Base-by-base conservation (phyloP, 495 filamentous ascomycete genomes). In the Daldinia loculata region DNA sequence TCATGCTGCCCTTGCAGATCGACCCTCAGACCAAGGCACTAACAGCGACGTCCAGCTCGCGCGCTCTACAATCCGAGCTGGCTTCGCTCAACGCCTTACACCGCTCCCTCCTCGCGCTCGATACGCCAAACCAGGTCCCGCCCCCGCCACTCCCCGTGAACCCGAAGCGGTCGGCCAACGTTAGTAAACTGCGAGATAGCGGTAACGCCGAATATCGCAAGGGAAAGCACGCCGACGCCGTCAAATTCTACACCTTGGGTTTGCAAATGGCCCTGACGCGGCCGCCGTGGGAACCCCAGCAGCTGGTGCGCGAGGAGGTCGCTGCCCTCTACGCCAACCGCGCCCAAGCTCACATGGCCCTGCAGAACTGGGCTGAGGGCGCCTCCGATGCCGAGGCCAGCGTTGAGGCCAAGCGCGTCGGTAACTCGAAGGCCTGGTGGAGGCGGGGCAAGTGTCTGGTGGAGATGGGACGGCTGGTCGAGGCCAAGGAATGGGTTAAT, bases 341-440 rank as follows among this genome's bases (percentile, higher is more conserved):
- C 22, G 94, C 94, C 53, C 94, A 98, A 87, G 92, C 93, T 67
- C 85, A 94, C 72, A 96, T 98, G 89, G 89, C 85, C 2, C 76
- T 89, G 78, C 84, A 86, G 80, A 83, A 84, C 50, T 99, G 94
- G 94, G 82, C 91, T 5, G 93, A 95, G 84, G 95, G 85, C 3
- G 84, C 90, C 24, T 81, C 90, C 3, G 95, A 99, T 82, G 92
- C 92, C n/a, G 89, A 93, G 83, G 82, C 84, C 5, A 95, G 91
- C 74, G 91, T 97, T n/a, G 95, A 97, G 81, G 87, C 91, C 62
- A 97, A 96, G 88, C 84, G 88, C 59, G 83, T 87, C 48, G 93
- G 90, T 30, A 98, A 99, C 80, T 89, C 91, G 6, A 98, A 98
- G 89, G 94, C 90, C 2, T 98, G 94, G 91, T 98, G 92, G 89